phyloP scores from a whole-genome alignment of 2,329 filamentous ascomycete species.

The Aspergillus ibericus region DNA sequence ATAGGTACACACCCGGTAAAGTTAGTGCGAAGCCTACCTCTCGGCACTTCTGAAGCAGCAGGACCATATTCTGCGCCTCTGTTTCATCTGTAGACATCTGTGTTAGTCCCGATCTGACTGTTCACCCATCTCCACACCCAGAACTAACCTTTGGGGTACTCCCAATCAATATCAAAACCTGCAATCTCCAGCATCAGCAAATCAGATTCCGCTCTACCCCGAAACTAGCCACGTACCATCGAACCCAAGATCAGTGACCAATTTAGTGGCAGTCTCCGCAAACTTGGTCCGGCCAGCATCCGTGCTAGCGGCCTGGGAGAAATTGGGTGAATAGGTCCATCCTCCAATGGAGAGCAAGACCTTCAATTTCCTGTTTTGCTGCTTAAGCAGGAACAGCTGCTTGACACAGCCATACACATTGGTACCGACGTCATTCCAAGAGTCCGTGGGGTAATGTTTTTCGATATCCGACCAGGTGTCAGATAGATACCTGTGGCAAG shows the following conservation, averaged over 20 bases:
- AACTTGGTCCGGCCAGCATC: conserved; percentile 63
- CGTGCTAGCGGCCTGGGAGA: conserved; percentile 66
- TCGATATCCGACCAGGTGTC: conserved; percentile 69
- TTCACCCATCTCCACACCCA: not conserved
- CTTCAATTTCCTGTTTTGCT: conserved; percentile 73
- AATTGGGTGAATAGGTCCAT: conserved; percentile 78
- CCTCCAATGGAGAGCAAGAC: conserved; percentile 79
- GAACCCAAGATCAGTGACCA: conserved; percentile 80
- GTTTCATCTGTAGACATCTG: conserved; percentile 35
- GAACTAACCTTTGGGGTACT: conserved; percentile 43
- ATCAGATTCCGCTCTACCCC: not conserved
- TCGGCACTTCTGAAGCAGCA: conserved; percentile 45
- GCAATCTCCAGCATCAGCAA: conserved; percentile 1
- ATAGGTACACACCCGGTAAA: not conserved
- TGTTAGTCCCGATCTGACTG: not conserved
- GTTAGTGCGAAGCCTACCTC: conserved; percentile 28
- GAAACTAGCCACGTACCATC: conserved; percentile 37
- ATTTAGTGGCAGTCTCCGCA: conserved; percentile 67
- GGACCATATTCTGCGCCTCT: conserved; percentile 46
- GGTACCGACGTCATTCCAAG: conserved; percentile 65
- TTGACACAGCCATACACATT: conserved; percentile 78
- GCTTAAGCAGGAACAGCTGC: conserved; percentile 74
- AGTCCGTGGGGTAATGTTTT: conserved; percentile 69
- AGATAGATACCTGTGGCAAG: conserved; percentile 50
- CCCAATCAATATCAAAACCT: conserved; percentile 51